These are phyloP conservation scores for Adenanthera pavonina DNA, from an alignment of 306 rosid species.

Conservation along the genomic window DNA sequence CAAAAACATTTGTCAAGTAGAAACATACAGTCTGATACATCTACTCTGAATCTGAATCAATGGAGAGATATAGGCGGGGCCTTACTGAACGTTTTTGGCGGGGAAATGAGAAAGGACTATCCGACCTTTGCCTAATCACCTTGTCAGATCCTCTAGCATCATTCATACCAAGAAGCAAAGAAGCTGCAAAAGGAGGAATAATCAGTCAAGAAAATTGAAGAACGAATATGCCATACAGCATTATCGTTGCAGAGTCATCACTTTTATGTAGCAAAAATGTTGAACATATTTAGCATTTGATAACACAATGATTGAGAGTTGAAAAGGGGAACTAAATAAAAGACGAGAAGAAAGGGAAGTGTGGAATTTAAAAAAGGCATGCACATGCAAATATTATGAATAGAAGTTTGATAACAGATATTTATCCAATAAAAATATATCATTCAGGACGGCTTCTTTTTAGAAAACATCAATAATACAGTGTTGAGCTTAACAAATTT, in stretches of 20 bases:
- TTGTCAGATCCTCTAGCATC: conserved; percentile 71
- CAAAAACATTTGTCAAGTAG: conserved; percentile 48
- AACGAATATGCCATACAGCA: not conserved
- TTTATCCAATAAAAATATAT: not conserved
- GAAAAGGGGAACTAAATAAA: not conserved
- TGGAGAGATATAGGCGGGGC: conserved; percentile 69
- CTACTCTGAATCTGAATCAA: conserved; percentile 93
- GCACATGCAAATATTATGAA: not conserved
- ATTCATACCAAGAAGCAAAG: conserved; percentile 82
- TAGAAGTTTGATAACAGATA: not conserved
- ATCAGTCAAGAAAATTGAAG: conserved; percentile 41
- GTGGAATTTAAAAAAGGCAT: not conserved
- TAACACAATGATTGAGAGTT: not conserved
- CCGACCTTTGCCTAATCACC: conserved; percentile 71
- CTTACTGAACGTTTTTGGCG: conserved; percentile 97
- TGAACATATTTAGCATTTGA: conserved; percentile 5
- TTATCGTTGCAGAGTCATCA: not conserved
- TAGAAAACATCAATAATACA: not conserved
- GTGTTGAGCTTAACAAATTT: not conserved
- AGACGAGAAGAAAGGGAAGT: not conserved
- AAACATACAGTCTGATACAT: conserved; percentile 37
- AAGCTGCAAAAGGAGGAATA: conserved; percentile 66
- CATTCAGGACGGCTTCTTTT: not conserved
- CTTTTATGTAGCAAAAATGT: not conserved
- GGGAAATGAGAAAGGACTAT: conserved; percentile 95